Evolutionary conservation across 495 filamentous ascomycete genomes (phyloP).

Genomic region (Pseudomonodictys pantanalensis): DNA sequence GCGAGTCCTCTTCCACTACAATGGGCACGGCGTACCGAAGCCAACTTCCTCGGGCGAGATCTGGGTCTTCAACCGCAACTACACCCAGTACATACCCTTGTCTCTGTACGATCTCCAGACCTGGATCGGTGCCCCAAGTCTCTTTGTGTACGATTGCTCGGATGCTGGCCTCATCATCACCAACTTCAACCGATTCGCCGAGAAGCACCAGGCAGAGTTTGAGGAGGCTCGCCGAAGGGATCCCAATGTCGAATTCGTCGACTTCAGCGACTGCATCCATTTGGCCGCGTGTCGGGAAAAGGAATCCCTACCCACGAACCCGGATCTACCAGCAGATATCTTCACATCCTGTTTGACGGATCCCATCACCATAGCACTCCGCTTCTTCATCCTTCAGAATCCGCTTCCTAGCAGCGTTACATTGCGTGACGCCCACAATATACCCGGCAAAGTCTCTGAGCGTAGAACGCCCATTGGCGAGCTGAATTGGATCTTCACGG

Average conservation of each 20-base stretch:
- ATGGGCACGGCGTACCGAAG: slow-evolving; percentile 96
- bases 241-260: slow-evolving; percentile 66
- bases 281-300: slow-evolving; percentile 85
- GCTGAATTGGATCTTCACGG: slow-evolving; percentile 98
- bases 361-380: slow-evolving; percentile 92
- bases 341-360: slow-evolving; percentile 96
- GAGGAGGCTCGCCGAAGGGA: slow-evolving; percentile 67
- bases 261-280: slow-evolving; percentile 78
- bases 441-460: slow-evolving; percentile 84
- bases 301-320: slow-evolving; percentile 96
- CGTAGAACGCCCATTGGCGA: slow-evolving; percentile 93
- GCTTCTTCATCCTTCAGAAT: slow-evolving; percentile 92
- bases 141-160: slow-evolving; percentile 97
- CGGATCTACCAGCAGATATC: slow-evolving; percentile 86
- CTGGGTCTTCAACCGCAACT: slow-evolving; percentile 99
- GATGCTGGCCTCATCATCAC: slow-evolving; percentile 92
- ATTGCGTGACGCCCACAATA: slow-evolving; percentile 73
- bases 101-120: slow-evolving; percentile 92
- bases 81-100: slow-evolving; percentile 97
- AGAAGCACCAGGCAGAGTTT: slow-evolving; percentile 89
- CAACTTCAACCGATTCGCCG: slow-evolving; percentile 89
- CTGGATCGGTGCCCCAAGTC: slow-evolving; percentile 91
- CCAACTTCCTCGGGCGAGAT: slow-evolving; percentile 95
- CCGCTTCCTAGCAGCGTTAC: slow-evolving; percentile 73
- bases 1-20: slow-evolving; percentile 94